Base-by-base conservation (phyloP, 208 protist species). In the Porcisia deanei region DNA sequence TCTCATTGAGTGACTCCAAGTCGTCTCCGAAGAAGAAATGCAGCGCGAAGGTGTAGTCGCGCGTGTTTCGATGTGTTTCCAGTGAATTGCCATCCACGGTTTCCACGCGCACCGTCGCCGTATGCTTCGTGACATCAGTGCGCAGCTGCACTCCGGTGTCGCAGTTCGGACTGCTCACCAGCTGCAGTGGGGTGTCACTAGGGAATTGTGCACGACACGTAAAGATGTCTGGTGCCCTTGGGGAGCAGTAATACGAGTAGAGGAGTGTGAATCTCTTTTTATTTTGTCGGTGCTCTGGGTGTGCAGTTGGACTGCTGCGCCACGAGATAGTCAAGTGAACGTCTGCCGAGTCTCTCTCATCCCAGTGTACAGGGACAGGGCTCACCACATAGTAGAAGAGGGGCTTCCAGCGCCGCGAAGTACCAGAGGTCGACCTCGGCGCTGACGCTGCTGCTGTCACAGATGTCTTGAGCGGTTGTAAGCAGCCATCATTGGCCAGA, bases 181-280 rank as follows among this genome's bases (percentile, higher is more conserved):
- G 70, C 0, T 75, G 71, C 8, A 92, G 79, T 9, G 57, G 55
- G 22, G 60, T 61, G 43, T 68, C 68, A 3, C 54, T 20, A 3
- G 39, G 69, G 16, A 95, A 88, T 67, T 85, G 68, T 4, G 76
- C 79, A 39, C 74, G 76, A 47, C 83, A 90, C 1, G 77, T 75
- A 20, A 95, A 71, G 52, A 75, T 47, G n/a, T 91, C 86, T 0
- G 91, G 91, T 3, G 79, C 63, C 25, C 86, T 80, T 0, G 91
- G 91, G 0, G 85, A 74, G 70, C 91, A 95, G 72, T 81, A 87
- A 63, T 90, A 89, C 0, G 88, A 84, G 73, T 90, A 94, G 8
- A 82, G 73, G 6, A 92, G 66, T 3, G 83, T 71, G 7, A 90
- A 65, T 20, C 71, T 70, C 0, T 25, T 73, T 30, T 54, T 60